Evolutionary conservation across 371 early-diverging fungal genomes (phyloP), one percentile per base, ranked within the genome.

Genomic region (Rhizopus delemar): DNA sequence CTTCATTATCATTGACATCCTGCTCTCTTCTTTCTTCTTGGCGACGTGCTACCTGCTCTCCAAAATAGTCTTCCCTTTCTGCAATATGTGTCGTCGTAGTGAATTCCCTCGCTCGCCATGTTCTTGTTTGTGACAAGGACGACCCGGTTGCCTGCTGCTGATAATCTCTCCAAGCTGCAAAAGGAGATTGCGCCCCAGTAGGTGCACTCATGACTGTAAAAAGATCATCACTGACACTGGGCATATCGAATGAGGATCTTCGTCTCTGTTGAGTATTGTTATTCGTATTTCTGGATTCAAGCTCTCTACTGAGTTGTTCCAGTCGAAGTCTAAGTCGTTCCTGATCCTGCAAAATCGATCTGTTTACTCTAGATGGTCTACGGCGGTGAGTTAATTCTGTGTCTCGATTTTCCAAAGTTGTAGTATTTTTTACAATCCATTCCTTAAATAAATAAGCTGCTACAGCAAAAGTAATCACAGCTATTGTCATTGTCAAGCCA

Each of bases 341-440:
- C 15, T 45, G 43, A 28, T 59, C 59, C 5, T 59, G 32, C 5
- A 35, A 46, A 35, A 51, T 7, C 12, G n/a, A 34, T 45, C 46
- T 32, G 55, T 33, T 5, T 41, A 32, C 15, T 16, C 11, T 31
- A 31, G 6, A 22, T 15, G 38, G 22, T 57, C 57, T 41, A 50
- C 50, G 4, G 41, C 33, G 4, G 46, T 22, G 22, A 56, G 15
- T 3, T 45, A 35, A 5, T 48, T 12, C 22, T 9, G 9, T 31
- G 15, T 59, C 38, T 41, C 34, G 15, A 34, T n/a, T n/a, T 41
- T 56, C 56, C 35, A 33, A 4, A 2, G 6, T n/a, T 31, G 54
- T 32, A 3, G 88, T 86, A 53, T 93, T 90, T 62, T 89, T 84
- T 28, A 88, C 71, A 15, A 95, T 85, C 88, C 93, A 93, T 71